These are phyloP conservation scores for Neltuma alba DNA, from an alignment of 306 rosid genomes.

Conservation along the genomic window DNA sequence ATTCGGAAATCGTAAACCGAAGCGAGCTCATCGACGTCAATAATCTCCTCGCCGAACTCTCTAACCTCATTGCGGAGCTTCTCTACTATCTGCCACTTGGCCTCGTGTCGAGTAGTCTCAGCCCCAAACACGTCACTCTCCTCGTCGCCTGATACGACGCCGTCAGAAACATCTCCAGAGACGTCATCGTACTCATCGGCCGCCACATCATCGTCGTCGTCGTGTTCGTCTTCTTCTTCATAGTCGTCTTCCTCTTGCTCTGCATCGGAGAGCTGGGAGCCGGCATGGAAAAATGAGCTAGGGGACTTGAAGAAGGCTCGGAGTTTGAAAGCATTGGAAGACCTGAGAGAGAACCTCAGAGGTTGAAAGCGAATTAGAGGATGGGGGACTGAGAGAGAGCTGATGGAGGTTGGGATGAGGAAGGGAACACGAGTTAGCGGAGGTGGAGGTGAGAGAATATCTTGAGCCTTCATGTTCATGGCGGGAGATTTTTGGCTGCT, in stretches of 20 bases:
- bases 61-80: slow-evolving; percentile 70
- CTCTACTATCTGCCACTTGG: slow-evolving; percentile 94
- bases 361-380: slow-evolving; percentile 32
- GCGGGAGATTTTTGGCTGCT: slow-evolving; percentile 69
- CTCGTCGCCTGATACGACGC: slow-evolving; percentile 53
- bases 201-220: slow-evolving; percentile 39
- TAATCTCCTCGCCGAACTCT: slow-evolving; percentile 74
- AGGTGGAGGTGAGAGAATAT: slow-evolving; percentile 40
- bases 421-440: slow-evolving; percentile 25
- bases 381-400: slow-evolving; percentile 17
- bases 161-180: slow-evolving; percentile 50
- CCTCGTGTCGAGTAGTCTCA: slow-evolving; percentile 41
- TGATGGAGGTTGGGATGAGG: slow-evolving; percentile 15
- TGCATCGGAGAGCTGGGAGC: slow-evolving; percentile 54
- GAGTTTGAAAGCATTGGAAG: slow-evolving; percentile 36
- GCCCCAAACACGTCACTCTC: slow-evolving; percentile 43
- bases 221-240: slow-evolving; percentile 33
- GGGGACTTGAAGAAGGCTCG: slow-evolving; percentile 51
- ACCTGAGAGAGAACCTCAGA: slow-evolving; percentile 39
- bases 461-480: slow-evolving; percentile 65
- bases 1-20: slow-evolving; percentile 82
- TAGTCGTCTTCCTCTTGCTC: slow-evolving; percentile 49
- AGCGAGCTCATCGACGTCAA: slow-evolving; percentile 79
- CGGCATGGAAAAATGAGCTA: slow-evolving; percentile 45
- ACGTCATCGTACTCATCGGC: slow-evolving; percentile 84